Base-by-base conservation (phyloP, 352 stramenopile genomes). In the Phytophthora syringae region DNA sequence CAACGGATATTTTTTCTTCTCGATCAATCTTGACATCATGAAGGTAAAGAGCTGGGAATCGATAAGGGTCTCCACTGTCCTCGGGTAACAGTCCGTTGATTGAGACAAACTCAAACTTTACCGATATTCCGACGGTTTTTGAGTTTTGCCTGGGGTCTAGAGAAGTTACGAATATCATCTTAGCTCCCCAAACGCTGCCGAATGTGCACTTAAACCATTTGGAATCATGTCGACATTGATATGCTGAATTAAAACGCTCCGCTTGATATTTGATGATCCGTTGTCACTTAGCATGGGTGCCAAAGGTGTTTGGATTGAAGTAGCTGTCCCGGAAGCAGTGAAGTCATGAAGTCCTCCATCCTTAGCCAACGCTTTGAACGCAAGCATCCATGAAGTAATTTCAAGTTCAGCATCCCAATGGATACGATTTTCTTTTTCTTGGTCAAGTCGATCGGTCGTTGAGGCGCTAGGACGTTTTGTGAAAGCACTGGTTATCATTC, bases 11-110 rank as follows among this genome's bases (percentile, higher is more conserved):
- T 11, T 76, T 77, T 21, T 79, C 65, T 20, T 69, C 39, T 5
- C 65, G 62, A 28, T 72, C 62, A 13, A 84, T 28, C 25, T 50
- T 57, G 4, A 84, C 34, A 6, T 76, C 54, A 21, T 65, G 52
- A 15, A 76, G 48, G 40, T 62, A 76, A 10, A 76, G 45, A 3
- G 56, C 67, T 52, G 67, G 67, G 15, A 53, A 65, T 30, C 36
- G 47, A 32, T 15, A 44, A 20, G 49, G 7, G 12, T 64, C 20
- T 22, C 16, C 47, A 25, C 18, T 45, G 15, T 32, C 52, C 28
- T 62, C 67, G 3, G 55, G 22, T 9, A 63, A 32, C 12, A 72
- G 27, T 1, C 52, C 62, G 27, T 76, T 76, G 12, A 76, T 61
- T 20, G 67, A 76, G 6, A 63, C 45, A 34, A 65, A 66, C 21